Conservation (phyloP, 108 stramenopile species). For the Cylindrotheca fusiformis region DNA sequence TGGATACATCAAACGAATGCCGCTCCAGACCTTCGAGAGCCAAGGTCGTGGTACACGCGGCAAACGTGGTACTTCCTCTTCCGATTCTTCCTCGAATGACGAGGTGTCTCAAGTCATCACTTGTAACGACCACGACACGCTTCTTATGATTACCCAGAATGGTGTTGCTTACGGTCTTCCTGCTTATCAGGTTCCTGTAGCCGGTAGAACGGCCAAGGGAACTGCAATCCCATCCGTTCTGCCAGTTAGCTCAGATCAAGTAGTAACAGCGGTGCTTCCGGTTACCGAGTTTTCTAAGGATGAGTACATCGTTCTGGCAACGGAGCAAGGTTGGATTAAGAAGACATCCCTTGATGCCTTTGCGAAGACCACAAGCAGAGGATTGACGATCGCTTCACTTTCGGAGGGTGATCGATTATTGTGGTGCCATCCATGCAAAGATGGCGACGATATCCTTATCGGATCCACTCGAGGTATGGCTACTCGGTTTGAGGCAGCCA, state of each 20-base stretch:
- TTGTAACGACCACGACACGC: conserved; percentile 94
- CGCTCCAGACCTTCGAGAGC: conserved; percentile 87
- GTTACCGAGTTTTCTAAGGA: conserved; percentile 72
- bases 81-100: conserved; percentile 50
- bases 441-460: conserved; percentile 81
- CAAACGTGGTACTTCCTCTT: conserved; percentile 70
- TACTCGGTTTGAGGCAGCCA: conserved; percentile 65
- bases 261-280: conserved; percentile 73
- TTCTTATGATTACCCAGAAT: conserved; percentile 87
- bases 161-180: conserved; percentile 91
- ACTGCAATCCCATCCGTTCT: conserved; percentile 82
- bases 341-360: conserved; percentile 91
- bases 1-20: conserved; percentile 97
- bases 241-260: conserved; percentile 61
- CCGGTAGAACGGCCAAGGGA: conserved; percentile 78
- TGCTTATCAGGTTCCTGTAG: conserved; percentile 86
- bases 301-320: conserved; percentile 88
- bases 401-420: conserved; percentile 82
- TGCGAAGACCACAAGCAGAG: conserved; percentile 78
- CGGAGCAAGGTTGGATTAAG: conserved; percentile 92
- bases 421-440: conserved; percentile 82
- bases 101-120: conserved; percentile 92
- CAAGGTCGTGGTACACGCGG: conserved; percentile 87
- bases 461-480: conserved; percentile 81
- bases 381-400: conserved; percentile 88